These are phyloP conservation scores for Daldinia caldariorum DNA, from an alignment of 495 filamentous ascomycete genomes.

Conservation along the genomic window DNA sequence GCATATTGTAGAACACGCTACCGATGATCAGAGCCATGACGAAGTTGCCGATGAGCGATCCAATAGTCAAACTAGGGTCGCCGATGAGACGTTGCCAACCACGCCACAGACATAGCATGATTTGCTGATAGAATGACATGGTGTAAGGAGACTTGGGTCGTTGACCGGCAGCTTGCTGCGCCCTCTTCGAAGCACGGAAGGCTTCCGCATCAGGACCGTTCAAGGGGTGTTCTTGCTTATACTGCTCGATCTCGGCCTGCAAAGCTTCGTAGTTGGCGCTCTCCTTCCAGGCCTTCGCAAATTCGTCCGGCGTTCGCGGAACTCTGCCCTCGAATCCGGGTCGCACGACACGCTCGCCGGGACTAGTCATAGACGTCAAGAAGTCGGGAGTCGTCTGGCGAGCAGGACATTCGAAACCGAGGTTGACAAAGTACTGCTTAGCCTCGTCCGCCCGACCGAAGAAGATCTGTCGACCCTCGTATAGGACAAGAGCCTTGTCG, in stretches of 20 bases:
- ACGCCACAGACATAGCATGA: constrained; percentile 76
- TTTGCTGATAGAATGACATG: constrained; percentile 74
- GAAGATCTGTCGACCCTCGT: constrained; percentile 86
- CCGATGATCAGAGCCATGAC: constrained; percentile 81
- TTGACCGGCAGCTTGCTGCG: constrained; percentile 71
- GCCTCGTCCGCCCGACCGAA: constrained; percentile 72
- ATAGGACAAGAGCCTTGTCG: constrained; percentile 80
- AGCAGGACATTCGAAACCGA: constrained; percentile 78
- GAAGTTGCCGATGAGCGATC: constrained; percentile 75
- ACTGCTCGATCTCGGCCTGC: constrained; percentile 74
- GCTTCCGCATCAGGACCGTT: constrained; percentile 70
- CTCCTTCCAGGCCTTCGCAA: constrained; percentile 76
- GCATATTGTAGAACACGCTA: constrained; percentile 82
- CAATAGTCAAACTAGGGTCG: constrained; percentile 76
- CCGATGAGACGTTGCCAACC: constrained; percentile 75
- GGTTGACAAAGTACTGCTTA: constrained; percentile 73
- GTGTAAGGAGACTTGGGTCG: constrained; percentile 79
- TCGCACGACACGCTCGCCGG: constrained; percentile 70
- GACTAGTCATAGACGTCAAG: constrained; percentile 80
- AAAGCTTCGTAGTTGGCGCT: constrained; percentile 74
- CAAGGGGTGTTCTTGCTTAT: constrained; percentile 69
- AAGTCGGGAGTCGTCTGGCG: constrained; percentile 83
- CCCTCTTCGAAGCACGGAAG: constrained; percentile 73
- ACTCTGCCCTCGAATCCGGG: constrained; percentile 71
- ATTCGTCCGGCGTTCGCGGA: constrained; percentile 81